phyloP scores from a whole-genome alignment of 176 grass and related monocot species.

The Aegilops umbellulata region DNA sequence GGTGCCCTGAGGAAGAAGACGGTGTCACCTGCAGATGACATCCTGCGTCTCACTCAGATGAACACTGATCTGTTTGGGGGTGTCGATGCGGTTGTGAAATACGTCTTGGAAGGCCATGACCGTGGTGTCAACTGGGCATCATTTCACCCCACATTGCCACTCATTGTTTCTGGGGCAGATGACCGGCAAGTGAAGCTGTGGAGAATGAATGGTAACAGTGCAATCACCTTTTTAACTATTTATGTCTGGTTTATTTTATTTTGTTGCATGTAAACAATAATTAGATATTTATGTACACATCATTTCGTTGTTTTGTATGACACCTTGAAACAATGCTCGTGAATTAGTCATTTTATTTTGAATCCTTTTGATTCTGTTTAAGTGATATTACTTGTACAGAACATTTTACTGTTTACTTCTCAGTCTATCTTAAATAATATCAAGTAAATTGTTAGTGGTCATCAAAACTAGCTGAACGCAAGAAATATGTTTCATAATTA shows the following conservation, averaged over 20 bases:
- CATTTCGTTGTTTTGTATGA: neutral
- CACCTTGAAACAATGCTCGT: neutral
- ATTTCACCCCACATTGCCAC: constrained; percentile 68
- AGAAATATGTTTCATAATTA: neutral
- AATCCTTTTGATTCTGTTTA: neutral
- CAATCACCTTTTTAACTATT: neutral
- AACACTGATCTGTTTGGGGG: constrained; percentile 80
- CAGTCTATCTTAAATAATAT: neutral
- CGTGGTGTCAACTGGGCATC: constrained; percentile 88
- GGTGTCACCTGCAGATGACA: constrained; percentile 57
- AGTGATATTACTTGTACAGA: neutral
- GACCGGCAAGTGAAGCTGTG: constrained; percentile 82
- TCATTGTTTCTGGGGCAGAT: constrained; percentile 83
- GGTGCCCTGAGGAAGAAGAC: constrained; percentile 72
- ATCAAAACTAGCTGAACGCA: neutral
- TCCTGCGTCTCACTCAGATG: constrained; percentile 60
- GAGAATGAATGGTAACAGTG: constrained; percentile 77
- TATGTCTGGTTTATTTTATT: neutral
- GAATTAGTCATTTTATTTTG: neutral
- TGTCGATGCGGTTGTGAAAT: constrained; percentile 70
- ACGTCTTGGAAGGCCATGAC: constrained; percentile 88
- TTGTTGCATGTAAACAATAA: neutral
- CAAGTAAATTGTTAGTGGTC: neutral
- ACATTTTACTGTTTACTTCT: neutral
- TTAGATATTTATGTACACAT: neutral